Evolutionary conservation across 306 rosid species (phyloP).

Genomic region (Malus orientalis): DNA sequence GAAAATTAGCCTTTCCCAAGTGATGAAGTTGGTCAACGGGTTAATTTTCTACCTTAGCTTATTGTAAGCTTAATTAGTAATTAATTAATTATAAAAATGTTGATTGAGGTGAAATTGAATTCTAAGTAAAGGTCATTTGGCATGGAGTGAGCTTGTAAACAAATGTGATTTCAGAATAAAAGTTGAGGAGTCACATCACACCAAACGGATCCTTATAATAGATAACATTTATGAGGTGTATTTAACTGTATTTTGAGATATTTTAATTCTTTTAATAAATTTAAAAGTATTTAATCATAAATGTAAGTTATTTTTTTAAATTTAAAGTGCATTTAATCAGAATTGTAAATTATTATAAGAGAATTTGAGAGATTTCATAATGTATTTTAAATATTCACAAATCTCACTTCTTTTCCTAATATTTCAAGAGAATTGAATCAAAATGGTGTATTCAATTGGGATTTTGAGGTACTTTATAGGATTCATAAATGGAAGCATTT

Average conservation of each 20-base stretch:
- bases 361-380: too few relatives aligned
- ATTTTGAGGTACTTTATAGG: too few relatives aligned
- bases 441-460: too few relatives aligned
- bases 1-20: conserved; percentile 7
- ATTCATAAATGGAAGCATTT: too few relatives aligned
- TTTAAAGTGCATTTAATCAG: rapidly evolving
- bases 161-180: conserved; percentile 3
- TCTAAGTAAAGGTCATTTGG: conserved; percentile 46
- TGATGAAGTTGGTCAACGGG: conserved; percentile 38
- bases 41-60: conserved; percentile 5
- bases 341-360: too few relatives aligned
- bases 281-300: too few relatives aligned
- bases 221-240: not conserved
- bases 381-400: rapidly evolving
- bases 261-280: too few relatives aligned
- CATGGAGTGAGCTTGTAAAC: conserved; percentile 31
- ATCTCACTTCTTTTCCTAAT: rapidly evolving
- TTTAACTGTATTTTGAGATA: too few relatives aligned
- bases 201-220: conserved; percentile 20
- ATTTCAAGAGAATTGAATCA: too few relatives aligned
- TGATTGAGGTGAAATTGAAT: conserved; percentile 24
- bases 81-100: conserved; percentile 15
- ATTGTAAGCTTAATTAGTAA: conserved; percentile 14
- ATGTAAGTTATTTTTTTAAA: too few relatives aligned
- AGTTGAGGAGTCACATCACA: conserved; percentile 45